phyloP scores from a whole-genome alignment of 2,329 filamentous ascomycete species.

The Clarireedia monteithiana region DNA sequence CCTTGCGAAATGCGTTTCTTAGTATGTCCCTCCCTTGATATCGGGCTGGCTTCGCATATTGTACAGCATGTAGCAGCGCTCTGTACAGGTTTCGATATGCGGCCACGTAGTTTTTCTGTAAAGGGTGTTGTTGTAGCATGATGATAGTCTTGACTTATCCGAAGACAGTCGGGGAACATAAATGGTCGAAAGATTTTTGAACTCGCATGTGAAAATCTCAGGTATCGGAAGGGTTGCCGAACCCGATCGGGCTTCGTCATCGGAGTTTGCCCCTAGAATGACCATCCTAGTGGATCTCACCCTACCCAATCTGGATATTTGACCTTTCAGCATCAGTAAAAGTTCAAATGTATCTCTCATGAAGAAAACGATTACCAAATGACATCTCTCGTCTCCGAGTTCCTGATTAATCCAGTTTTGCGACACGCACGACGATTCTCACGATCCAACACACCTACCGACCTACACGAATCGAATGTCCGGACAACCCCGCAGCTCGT shows the following conservation, averaged over 20 bases:
- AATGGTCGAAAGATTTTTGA: neutral
- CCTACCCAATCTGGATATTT: neutral
- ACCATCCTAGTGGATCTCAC: neutral
- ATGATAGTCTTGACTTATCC: too few species aligned
- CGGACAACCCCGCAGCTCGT: constrained; percentile 17
- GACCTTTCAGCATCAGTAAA: neutral
- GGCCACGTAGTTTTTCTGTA: constrained; percentile 40
- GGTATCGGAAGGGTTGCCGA: constrained; percentile 4
- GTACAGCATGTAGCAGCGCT: constrained; percentile 59
- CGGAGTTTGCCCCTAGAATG: neutral
- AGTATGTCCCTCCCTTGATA: constrained; percentile 53
- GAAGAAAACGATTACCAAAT: constrained; percentile 34
- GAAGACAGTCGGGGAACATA: neutral
- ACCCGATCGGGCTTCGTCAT: constrained; percentile 11
- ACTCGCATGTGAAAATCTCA: constrained; percentile 6
- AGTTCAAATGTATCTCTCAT: constrained; percentile 8
- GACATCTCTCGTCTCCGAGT: constrained; percentile 57
- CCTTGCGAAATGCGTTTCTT: constrained; percentile 48
- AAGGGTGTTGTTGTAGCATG: too few species aligned
- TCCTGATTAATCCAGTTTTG: constrained; percentile 58
- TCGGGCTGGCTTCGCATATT: constrained; percentile 62
- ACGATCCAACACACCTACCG: constrained; percentile 28
- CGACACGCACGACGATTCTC: constrained; percentile 60
- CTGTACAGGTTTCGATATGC: constrained; percentile 67
- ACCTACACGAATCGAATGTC: constrained; percentile 30